Evolutionary conservation across 345 rosid genomes (phyloP).

Genomic region (Lepidium aucheri): DNA sequence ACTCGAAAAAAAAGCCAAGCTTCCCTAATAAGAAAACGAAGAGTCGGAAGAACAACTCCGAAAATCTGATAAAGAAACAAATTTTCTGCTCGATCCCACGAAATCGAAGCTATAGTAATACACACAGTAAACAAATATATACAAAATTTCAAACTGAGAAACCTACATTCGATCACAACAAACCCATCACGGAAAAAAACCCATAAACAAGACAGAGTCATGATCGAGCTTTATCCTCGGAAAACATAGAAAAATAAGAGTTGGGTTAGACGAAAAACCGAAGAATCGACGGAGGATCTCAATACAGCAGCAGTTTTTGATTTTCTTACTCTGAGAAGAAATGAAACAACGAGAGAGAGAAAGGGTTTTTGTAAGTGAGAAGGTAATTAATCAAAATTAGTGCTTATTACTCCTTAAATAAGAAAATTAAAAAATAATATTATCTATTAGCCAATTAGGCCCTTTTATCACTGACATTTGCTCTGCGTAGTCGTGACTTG

Average conservation of each 20-base stretch:
- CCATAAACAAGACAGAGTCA: neutral
- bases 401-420: neutral
- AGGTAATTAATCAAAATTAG: neutral
- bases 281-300: neutral
- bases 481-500: too few relatives aligned
- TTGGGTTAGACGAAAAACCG: constrained; percentile 1
- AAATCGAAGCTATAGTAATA: neutral
- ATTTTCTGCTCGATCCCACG: neutral
- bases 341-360: neutral
- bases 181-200: neutral
- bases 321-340: neutral
- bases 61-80: neutral
- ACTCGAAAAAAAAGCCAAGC: too few relatives aligned
- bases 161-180: neutral
- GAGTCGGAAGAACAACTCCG: too few relatives aligned
- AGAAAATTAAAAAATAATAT: neutral
- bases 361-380: too few relatives aligned
- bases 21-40: too few relatives aligned
- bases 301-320: neutral
- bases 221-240: neutral
- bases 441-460: too few relatives aligned
- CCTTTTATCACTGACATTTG: too few relatives aligned
- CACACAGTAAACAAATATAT: neutral
- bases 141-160: neutral
- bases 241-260: neutral